phyloP scores from a whole-genome alignment of 2,329 filamentous ascomycete genomes.

The Penicillium sp. region DNA sequence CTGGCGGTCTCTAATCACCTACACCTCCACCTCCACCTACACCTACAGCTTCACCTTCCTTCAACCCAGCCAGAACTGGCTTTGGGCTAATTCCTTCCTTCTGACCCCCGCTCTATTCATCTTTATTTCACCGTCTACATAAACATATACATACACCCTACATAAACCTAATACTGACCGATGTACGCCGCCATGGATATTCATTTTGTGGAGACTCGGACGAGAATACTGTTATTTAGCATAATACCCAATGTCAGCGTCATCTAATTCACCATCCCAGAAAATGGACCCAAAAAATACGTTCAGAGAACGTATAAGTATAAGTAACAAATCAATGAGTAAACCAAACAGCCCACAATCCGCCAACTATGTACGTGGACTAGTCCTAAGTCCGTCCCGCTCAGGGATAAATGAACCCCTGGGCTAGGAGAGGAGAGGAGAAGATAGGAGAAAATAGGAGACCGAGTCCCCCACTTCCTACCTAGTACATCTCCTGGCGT shows the following conservation, averaged over 20 bases:
- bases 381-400: conserved; percentile 4
- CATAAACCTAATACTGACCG: conserved; percentile 26
- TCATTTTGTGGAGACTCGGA: conserved; percentile 21
- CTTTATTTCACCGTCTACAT: conserved; percentile 1
- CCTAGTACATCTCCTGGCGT: too few species aligned
- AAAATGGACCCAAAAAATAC: too few species aligned
- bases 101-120: neutral
- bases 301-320: too few species aligned
- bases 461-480: conserved; percentile 22
- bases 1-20: conserved; percentile 5
- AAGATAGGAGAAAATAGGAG: too few species aligned
- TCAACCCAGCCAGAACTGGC: neutral
- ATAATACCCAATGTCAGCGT: conserved; percentile 27
- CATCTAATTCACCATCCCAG: conserved; percentile 9
- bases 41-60: too few species aligned
- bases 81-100: too few species aligned
- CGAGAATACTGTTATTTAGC: conserved; percentile 28
- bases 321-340: too few species aligned
- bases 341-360: too few species aligned
- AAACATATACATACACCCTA: conserved; percentile 1
- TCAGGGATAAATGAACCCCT: conserved; percentile 10
- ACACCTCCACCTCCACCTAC: neutral
- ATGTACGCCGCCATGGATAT: conserved; percentile 27
- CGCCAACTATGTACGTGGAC: conserved; percentile 14
- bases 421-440: neutral